Conservation (phyloP, 2,329 filamentous ascomycete species). For the Pyrenophora tritici-repentis region DNA sequence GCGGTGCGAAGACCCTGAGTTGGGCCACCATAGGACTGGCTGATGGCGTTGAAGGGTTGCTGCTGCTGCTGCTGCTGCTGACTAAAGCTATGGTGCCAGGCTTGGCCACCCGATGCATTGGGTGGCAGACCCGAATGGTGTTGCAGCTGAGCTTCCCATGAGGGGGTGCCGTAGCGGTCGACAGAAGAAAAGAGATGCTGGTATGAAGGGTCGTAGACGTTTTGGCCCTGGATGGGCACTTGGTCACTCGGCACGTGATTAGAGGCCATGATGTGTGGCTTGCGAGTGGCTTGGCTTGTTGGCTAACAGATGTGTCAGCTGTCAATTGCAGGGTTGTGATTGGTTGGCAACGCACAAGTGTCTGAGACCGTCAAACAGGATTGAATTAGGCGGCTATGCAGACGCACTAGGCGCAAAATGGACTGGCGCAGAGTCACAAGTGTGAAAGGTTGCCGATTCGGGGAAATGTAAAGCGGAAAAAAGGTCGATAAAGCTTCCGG, state of each 20-base stretch:
- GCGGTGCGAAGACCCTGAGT: conserved; percentile 32
- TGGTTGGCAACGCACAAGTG: conserved; percentile 35
- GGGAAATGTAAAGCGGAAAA: conserved; percentile 24
- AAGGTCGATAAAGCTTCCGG: conserved; percentile 44
- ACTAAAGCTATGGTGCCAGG: conserved; percentile 37
- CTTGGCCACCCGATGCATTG: conserved; percentile 15
- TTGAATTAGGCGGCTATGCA: conserved; percentile 37
- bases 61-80: conserved; percentile 14
- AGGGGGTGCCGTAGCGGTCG: conserved; percentile 38
- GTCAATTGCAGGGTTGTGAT: conserved; percentile 26
- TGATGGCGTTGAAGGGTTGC: conserved; percentile 29
- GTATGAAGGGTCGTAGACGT: conserved; percentile 42
- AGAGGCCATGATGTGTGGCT: conserved; percentile 36
- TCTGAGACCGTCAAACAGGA: conserved; percentile 28
- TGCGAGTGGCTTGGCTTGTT: conserved; percentile 9
- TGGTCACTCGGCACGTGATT: conserved; percentile 47
- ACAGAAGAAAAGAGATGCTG: conserved; percentile 34
- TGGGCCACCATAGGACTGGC: conserved; percentile 32
- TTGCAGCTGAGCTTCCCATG: conserved; percentile 39
- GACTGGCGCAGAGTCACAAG: conserved; percentile 39
- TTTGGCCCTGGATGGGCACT: conserved; percentile 38
- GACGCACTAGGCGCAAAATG: conserved; percentile 42
- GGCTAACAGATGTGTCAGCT: conserved; percentile 21
- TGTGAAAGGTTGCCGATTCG: conserved; percentile 31
- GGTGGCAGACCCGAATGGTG: conserved; percentile 31